Percentiles rank a stretch among this genome's conserved stretches.
Evolutionary conservation across 179 eudicot species (phyloP).

Genomic region (Spinacia oleracea): DNA sequence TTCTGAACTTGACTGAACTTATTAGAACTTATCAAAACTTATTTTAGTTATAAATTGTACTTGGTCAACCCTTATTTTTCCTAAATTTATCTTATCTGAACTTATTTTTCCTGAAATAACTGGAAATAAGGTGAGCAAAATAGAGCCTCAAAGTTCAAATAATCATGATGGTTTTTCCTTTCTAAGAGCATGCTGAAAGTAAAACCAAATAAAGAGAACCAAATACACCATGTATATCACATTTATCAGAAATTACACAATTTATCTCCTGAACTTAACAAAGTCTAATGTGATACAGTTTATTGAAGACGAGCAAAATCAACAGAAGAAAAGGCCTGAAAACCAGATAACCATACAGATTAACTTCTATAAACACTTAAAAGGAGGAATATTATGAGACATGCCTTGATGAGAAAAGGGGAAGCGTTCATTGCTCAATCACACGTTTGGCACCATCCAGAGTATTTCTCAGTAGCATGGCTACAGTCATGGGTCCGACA

Average conservation of each 20-base stretch:
- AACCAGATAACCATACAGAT: constrained; percentile 6
- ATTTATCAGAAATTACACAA: not conserved
- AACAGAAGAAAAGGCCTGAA: constrained; percentile 8
- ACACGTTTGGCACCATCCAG: constrained; percentile 80
- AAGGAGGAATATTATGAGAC: constrained; percentile 21
- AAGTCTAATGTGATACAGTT: not conserved
- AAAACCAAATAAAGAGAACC: not conserved
- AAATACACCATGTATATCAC: constrained; percentile 17
- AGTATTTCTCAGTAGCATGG: constrained; percentile 78
- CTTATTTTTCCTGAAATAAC: too few species aligned
- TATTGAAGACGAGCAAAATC: not conserved
- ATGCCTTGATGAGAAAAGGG: constrained; percentile 28
- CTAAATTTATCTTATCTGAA: too few species aligned
- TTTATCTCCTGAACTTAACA: constrained; percentile 7
- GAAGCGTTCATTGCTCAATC: constrained; percentile 39
- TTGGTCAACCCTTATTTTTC: too few species aligned
- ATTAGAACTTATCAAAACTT: too few species aligned
- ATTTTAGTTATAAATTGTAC: too few species aligned
- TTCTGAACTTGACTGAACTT: too few species aligned
- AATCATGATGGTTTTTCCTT: not conserved
- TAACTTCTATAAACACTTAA: constrained; percentile 16
- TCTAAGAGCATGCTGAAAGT: not conserved
- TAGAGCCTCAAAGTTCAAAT: not conserved
- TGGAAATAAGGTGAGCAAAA: too few species aligned
- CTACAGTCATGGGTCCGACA: constrained; percentile 91